Evolutionary conservation across 1,139 yeast genomes (phyloP), one percentile per base, ranked within the genome.

Genomic region (Debaryomycetaceae sp.): DNA sequence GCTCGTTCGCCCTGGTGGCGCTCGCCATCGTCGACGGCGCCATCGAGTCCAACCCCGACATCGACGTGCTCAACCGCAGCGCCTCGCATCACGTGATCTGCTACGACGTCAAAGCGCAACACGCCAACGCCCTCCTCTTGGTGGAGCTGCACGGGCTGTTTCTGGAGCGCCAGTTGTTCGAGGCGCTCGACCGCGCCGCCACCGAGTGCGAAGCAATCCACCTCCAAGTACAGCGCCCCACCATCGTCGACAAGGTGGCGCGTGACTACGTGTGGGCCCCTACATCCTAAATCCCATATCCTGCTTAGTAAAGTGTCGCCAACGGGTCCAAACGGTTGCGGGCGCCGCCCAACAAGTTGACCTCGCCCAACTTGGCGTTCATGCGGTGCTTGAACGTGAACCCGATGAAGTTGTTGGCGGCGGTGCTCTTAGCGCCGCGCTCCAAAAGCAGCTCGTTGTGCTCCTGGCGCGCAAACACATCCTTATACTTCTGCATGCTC

Each of bases 401-500:
- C 1, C 99, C 99, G 38, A 91, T 86, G 53, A 93, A 84, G 43
- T 89, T 89, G 35, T 55, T 53, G 26, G 78, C 71, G 14, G 75
- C 57, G 28, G 47, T 66, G 22, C 44, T 48, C 28, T 42, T 46
- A 25, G 51, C 56, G 17, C 78, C 68, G 41, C 76, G 75, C 44
- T 82, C 91, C 19, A 91, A 82, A 56, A 88, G 64, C 39, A 73
- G 79, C 51, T 91, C 96, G 49, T 91, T 75, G 44, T 83, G 89
- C 35, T 76, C 84, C 49, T 83, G 86, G 58, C 93, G 81, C 43
- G 86, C 89, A 68, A 88, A 82, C 13, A 93, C 98, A 50, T 93
- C 98, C 48, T 93, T 91, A 61, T 93, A 93, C 58, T 91, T 89
- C 45, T 91, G 89, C 97, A 93, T 89, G 56, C 93, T 95, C 34